Conservation (phyloP, 2,329 filamentous ascomycete genomes). For the Dactylonectria estremocensis region DNA sequence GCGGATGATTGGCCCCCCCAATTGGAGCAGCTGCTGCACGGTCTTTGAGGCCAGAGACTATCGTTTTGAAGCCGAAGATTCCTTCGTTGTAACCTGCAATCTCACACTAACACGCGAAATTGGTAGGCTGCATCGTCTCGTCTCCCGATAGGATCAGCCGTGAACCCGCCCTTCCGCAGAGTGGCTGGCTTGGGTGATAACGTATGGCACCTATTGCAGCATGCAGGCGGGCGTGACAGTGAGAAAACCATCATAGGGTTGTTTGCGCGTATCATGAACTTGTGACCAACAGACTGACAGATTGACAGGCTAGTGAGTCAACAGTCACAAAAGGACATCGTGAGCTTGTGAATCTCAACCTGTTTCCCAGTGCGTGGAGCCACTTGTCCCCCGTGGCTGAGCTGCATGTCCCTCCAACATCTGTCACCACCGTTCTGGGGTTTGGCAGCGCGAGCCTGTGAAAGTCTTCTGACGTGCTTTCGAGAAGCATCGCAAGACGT, state of each 20-base stretch:
- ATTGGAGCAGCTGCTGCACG: background rate
- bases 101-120: background rate
- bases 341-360: background rate
- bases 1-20: conserved; percentile 22
- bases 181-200: conserved; percentile 10
- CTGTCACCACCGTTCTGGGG: too few species aligned
- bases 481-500: conserved; percentile 1
- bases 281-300: background rate
- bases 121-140: conserved; percentile 3
- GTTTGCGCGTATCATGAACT: background rate
- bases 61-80: background rate
- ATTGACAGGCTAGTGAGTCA: background rate
- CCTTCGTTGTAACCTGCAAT: background rate
- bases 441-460: background rate
- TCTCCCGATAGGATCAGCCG: conserved; percentile 14
- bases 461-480: background rate
- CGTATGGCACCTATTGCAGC: conserved; percentile 1
- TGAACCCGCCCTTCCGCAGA: background rate
- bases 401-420: background rate
- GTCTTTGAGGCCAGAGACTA: conserved; percentile 25
- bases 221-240: background rate
- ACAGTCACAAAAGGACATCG: background rate
- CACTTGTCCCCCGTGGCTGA: background rate
- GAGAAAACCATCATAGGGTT: background rate
- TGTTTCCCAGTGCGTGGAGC: background rate